These are phyloP conservation scores for Cordyceps pruinosa DNA, from an alignment of 2,329 filamentous ascomycete genomes.

Conservation along the genomic window DNA sequence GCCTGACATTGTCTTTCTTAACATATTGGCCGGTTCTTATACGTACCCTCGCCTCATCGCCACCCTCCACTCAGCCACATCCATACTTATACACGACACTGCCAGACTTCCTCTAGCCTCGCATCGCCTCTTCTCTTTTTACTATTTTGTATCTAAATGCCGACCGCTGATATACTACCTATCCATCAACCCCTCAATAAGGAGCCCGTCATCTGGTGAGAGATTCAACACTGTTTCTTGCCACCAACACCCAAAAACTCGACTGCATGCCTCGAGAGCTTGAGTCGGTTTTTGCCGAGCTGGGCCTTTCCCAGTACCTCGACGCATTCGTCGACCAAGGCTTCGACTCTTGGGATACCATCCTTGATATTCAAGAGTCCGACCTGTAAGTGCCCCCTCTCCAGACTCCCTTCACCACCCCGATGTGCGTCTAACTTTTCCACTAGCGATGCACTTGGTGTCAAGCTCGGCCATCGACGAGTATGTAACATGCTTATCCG, in stretches of 20 bases:
- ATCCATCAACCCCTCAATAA: not conserved
- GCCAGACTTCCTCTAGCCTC: not conserved
- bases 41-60: not conserved
- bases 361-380: slow-evolving; percentile 76
- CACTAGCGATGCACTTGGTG: slow-evolving; percentile 60
- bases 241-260: slow-evolving; percentile 10
- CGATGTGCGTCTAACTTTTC: not conserved
- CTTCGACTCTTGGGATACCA: slow-evolving; percentile 79
- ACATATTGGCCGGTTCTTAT: no score
- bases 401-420: not conserved
- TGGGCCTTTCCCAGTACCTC: slow-evolving; percentile 74
- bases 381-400: slow-evolving; percentile 55
- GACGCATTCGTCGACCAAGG: slow-evolving; percentile 67
- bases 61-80: not conserved
- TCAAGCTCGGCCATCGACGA: slow-evolving; percentile 75
- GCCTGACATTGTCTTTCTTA: no score
- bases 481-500: slow-evolving; percentile 40
- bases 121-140: not conserved
- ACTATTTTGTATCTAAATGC: slow-evolving; percentile 10
- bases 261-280: slow-evolving; percentile 50
- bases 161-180: not conserved
- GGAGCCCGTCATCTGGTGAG: not conserved
- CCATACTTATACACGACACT: not conserved
- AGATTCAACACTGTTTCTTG: not conserved
- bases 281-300: slow-evolving; percentile 59